A percentile compares a stretch with the other conserved stretches of the same genome.
These are phyloP conservation scores for Peronosclerospora sorghi DNA, from an alignment of 352 stramenopile species.

Conservation along the genomic window DNA sequence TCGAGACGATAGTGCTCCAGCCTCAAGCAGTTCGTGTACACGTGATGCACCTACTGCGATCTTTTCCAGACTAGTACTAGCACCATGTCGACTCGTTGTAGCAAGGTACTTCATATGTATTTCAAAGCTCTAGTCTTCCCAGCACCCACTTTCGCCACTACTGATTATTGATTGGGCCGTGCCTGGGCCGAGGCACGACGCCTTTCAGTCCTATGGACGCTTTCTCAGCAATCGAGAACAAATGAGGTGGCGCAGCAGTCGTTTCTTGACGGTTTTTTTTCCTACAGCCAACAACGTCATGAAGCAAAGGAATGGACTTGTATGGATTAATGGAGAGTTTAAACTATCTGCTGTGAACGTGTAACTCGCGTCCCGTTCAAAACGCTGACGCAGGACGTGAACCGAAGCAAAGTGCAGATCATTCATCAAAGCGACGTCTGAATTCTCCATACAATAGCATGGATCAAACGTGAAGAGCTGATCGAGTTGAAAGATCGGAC, in stretches of 20 bases:
- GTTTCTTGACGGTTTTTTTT: constrained; percentile 24
- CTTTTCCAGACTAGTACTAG: no score
- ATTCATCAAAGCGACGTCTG: constrained; percentile 84
- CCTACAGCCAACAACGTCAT: constrained; percentile 74
- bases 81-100: constrained; percentile 56
- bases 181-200: constrained; percentile 31
- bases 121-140: constrained; percentile 93
- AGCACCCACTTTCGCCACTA: constrained; percentile 86
- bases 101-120: constrained; percentile 86
- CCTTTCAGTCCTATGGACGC: constrained; percentile 67
- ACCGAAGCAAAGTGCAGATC: constrained; percentile 79
- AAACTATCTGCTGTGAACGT: constrained; percentile 81
- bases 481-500: constrained; percentile 34
- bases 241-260: constrained; percentile 34
- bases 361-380: constrained; percentile 74
- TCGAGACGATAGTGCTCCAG: constrained; percentile 5
- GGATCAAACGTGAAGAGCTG: constrained; percentile 75
- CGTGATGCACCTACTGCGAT: no score
- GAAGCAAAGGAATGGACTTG: constrained; percentile 77
- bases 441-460: constrained; percentile 74
- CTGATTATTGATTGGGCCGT: constrained; percentile 89
- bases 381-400: constrained; percentile 67
- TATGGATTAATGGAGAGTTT: constrained; percentile 80
- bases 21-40: no score
- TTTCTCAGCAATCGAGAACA: constrained; percentile 76